A percentile compares a stretch with the other conserved stretches of the same genome.
These are phyloP conservation scores for Ilex paraguariensis DNA, from an alignment of 305 asterid genomes.

Conservation along the genomic window DNA sequence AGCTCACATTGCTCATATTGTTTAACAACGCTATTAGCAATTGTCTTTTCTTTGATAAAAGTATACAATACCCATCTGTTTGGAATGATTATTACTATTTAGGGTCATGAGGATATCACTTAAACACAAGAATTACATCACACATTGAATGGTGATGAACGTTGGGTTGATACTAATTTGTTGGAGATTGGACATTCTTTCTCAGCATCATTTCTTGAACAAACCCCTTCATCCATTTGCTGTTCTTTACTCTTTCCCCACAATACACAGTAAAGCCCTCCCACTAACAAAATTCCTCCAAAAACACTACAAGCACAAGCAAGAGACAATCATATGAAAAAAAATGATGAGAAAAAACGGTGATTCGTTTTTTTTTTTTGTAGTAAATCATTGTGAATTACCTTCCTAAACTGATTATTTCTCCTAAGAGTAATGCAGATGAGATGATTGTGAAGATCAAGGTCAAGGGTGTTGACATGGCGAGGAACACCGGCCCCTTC, in stretches of 20 bases:
- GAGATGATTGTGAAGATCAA: slow-evolving; percentile 55
- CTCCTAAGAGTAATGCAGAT: slow-evolving; percentile 75
- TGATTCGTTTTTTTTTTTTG: too few species aligned
- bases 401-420: slow-evolving; percentile 77
- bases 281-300: slow-evolving; percentile 66
- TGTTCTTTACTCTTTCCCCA: slow-evolving; percentile 84
- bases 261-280: slow-evolving; percentile 76
- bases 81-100: too few species aligned
- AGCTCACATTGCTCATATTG: too few species aligned
- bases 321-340: not conserved
- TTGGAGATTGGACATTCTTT: slow-evolving; percentile 14
- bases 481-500: slow-evolving; percentile 85
- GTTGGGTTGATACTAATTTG: too few species aligned
- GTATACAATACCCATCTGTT: too few species aligned
- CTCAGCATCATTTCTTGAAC: slow-evolving; percentile 29
- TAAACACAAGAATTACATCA: too few species aligned
- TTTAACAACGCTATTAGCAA: too few species aligned
- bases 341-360: not conserved
- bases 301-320: slow-evolving; percentile 44
- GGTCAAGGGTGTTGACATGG: slow-evolving; percentile 74
- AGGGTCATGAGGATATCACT: too few species aligned
- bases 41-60: too few species aligned
- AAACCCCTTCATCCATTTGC: slow-evolving; percentile 19
- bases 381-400: slow-evolving; percentile 3
- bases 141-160: too few species aligned